Evolutionary conservation across 2,329 filamentous ascomycete species (phyloP), one percentile per base, ranked within the genome.

Genomic region (Calonectria leucothoes): DNA sequence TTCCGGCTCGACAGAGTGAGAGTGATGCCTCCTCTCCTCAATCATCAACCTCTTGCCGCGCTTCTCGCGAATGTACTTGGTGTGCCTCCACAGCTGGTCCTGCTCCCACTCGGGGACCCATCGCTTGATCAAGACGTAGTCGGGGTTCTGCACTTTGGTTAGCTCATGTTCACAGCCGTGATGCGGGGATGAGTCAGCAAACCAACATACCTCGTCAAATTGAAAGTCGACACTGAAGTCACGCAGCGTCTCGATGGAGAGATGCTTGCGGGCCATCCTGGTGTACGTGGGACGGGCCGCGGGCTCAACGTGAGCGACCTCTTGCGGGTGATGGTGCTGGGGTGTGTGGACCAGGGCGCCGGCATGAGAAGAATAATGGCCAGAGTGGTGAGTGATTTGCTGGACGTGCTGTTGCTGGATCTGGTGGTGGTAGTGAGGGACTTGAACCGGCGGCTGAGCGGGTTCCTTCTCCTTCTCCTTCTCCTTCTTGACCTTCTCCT

Each of bases 51-150:
- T 82, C 78, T 86, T 88, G 57, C 81, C 82, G 8, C 87, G 86
- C 81, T 87, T 88, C 79, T 92, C 89, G n/a, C 92, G 91, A 75
- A 94, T 82, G 52, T 88, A 85, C 74, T 88, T 88, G 4, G 94
- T 95, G 84, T 95, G 93, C 52, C 91, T 89, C 89, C 94, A 96
- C 63, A 95, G 89, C 70, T 91, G 86, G 72, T 94, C 90, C 80
- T 95, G 94, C 81, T 95, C 90, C 74, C 90, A 89, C 77, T 95
- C 92, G 5, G 91, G 90, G 66, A 95, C 91, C 91, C 91, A 94
- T 70, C 91, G 88, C 83, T 93, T 94, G 84, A 95, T 93, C 72
- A 96, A 84, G 69, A 95, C 87, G 78, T 91, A 95, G 59, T 93
- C 91, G 23, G 91, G 89, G 79, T 95, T 92, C 88, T 92, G 76